Percentiles rank a stretch among this genome's conserved stretches.
Evolutionary conservation across 352 stramenopile genomes (phyloP).

Genomic region (Pythium angustatum): DNA sequence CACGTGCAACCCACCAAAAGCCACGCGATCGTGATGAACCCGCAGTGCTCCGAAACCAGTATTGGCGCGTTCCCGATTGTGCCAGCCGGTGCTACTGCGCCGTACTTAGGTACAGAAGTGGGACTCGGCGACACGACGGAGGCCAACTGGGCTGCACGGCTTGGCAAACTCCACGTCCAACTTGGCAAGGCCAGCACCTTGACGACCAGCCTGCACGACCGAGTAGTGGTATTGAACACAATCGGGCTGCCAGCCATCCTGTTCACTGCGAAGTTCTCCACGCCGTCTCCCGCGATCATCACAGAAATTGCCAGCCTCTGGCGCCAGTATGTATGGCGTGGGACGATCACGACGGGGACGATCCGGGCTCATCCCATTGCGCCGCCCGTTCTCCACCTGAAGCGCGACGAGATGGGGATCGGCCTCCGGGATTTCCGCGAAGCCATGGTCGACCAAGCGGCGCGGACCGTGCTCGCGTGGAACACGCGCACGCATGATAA

Average conservation of each 20-base stretch:
- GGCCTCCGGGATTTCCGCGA: neutral
- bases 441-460: neutral
- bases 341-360: neutral
- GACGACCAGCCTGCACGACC: neutral
- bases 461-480: neutral
- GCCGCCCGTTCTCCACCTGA: neutral
- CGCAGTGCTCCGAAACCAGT: neutral
- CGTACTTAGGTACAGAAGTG: slow-evolving; percentile 23
- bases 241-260: slow-evolving; percentile 8
- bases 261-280: slow-evolving; percentile 15
- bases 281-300: neutral
- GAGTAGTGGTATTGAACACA: slow-evolving; percentile 2
- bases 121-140: slow-evolving; percentile 3
- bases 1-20: slow-evolving; percentile 26
- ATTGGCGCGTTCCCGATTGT: slow-evolving; percentile 6
- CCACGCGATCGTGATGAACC: slow-evolving; percentile 7
- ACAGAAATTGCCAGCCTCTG: neutral
- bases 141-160: slow-evolving; percentile 5
- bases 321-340: slow-evolving; percentile 3
- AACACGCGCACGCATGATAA: neutral
- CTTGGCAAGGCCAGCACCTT: neutral
- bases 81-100: neutral
- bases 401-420: neutral
- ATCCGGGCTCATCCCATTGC: neutral
- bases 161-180: neutral